Base-by-base conservation (phyloP, 2,329 filamentous ascomycete genomes). In the Ascochyta lentis region DNA sequence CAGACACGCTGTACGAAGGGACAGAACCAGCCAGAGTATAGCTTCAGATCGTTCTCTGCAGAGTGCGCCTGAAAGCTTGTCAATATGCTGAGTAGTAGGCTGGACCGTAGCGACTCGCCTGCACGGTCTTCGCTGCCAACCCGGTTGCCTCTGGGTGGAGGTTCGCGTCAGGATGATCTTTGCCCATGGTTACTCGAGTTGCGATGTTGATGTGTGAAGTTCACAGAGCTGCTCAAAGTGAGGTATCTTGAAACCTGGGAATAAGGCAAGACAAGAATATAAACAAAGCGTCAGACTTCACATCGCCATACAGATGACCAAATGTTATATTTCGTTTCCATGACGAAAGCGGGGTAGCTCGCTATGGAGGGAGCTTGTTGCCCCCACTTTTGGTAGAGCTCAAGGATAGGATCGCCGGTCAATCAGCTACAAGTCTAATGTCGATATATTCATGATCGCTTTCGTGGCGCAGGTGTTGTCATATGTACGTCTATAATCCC, bases 21-120 rank as follows among this genome's bases (percentile, higher is more conserved):
- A 66, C 83, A 94, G 80, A 91, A 92, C 89, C 89, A 92, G 60
- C 86, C 87, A 13, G 85, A 85, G 74, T 91, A 92, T 12, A 92
- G 79, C 71, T 89, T 89, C 29, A 89, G 5, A 76, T 59, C 73
- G 31, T 86, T 78, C 31, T 83, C 79, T 16, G 65, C 51, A 5
- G 58, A 43, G 39, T 76, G 73, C 1, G 70, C 69, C 71, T 72
- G 40, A 1, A 16, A 6, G 6, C 10, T 2, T 26, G 7, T 60
- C 23, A 48, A 31, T 4, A 31, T 31, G 13, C 29, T 15, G 29
- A 13, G 29, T 2, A 10, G 29, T 3, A 10, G 10, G 10, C 4
- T 31, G 29, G 12, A 31, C 10, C 15, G n/a, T 9, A 16, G 6
- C 16, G 12, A 9, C 48, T 27, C 49, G 69, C 70, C 40, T 74